These are phyloP conservation scores for Mortierella sp. DNA, from an alignment of 371 early-diverging fungal genomes.

Conservation along the genomic window DNA sequence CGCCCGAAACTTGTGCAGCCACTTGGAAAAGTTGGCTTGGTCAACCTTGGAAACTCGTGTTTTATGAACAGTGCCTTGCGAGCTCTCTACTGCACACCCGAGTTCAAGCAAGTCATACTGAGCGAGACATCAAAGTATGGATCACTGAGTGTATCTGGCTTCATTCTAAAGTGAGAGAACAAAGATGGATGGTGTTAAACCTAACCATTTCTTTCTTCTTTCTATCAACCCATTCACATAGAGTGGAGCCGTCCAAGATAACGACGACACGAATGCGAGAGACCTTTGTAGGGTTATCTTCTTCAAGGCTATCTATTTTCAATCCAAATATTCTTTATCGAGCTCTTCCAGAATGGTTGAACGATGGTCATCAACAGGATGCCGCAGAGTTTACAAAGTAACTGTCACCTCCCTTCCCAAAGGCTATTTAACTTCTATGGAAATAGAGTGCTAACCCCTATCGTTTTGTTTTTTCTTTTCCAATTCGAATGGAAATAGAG, in stretches of 20 bases:
- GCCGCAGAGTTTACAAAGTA: constrained; percentile 53
- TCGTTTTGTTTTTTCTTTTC: neutral
- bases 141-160: neutral
- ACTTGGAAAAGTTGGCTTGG: constrained; percentile 43
- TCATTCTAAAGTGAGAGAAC: no score
- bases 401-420: neutral
- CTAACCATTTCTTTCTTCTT: no score
- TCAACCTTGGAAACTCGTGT: constrained; percentile 55
- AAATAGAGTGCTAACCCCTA: neutral
- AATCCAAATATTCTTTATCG: constrained; percentile 37
- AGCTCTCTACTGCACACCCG: constrained; percentile 31
- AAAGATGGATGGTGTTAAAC: no score
- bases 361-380: constrained; percentile 55
- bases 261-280: constrained; percentile 32
- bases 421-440: no score
- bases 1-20: constrained; percentile 26
- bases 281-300: constrained; percentile 21
- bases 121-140: constrained; percentile 24
- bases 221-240: neutral
- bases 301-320: constrained; percentile 34
- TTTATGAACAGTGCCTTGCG: constrained; percentile 54
- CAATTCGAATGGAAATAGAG: constrained; percentile 12
- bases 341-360: constrained; percentile 52
- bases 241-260: constrained; percentile 19
- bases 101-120: constrained; percentile 32